Base-by-base conservation (phyloP, 2,329 filamentous ascomycete species). In the Fusarium sp. region DNA sequence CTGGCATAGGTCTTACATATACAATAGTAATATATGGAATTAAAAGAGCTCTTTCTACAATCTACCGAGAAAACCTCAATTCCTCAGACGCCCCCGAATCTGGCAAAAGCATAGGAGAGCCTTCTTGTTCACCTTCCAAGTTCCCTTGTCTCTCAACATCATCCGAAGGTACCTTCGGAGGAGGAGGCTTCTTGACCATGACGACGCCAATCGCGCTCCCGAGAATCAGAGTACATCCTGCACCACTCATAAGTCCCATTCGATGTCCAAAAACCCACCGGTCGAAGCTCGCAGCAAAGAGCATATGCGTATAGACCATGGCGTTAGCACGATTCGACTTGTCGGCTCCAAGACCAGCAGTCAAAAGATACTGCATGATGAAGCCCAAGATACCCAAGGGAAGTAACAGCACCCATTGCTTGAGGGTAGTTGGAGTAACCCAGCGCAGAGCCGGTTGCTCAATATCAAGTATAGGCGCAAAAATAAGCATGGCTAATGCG, bases 291-390 rank as follows among this genome's bases (percentile, higher is more conserved):
- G 82, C 84, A 1, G 86, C 86, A 69, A 88, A 88, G 38, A 88
- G 74, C 82, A 88, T 87, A 45, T 87, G 84, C 8, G 86, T 87
- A 62, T 88, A 88, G 7, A 87, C 79, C 86, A 89, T 88, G 54
- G 84, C 81, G 17, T 85, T 87, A 9, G 87, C 86, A 43, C 84
- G 79, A 69, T 88, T 88, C 20, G 85, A 85, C 66, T 91, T 91
- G 74, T 95, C 92, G 64, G 91, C 88, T 24, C 91, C 82, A 48
- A 98, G 81, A 0, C 93, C 94, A 1, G 88, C 87, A 2, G 94
- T 96, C 18, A 97, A 82, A n/a, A 97, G 84, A 71, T 94, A 94
- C 85, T 97, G 95, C 87, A 95, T 92, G 22, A 91, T 78, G 75
- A 97, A 95, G 1, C 95, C 95, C 68, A 91, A 91, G 0, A 88